These are phyloP conservation scores for Jatropha curcas DNA, from an alignment of 345 rosid species.

Conservation along the genomic window DNA sequence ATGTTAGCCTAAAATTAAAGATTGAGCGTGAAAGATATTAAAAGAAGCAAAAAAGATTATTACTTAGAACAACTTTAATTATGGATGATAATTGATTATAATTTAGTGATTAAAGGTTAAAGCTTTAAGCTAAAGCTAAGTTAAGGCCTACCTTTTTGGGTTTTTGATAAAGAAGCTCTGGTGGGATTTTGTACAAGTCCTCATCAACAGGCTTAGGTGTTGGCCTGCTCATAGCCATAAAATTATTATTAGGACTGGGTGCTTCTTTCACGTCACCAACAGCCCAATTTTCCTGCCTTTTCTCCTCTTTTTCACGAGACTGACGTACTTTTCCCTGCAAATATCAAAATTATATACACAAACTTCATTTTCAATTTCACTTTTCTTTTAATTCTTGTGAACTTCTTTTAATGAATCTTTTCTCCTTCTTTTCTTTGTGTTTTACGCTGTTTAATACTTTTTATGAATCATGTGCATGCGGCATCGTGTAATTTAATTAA, in stretches of 20 bases:
- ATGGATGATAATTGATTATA: not conserved
- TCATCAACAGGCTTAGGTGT: constrained; percentile 82
- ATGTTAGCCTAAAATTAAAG: not conserved
- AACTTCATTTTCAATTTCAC: not conserved
- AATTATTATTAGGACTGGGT: constrained; percentile 17
- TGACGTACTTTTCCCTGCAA: constrained; percentile 44
- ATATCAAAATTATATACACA: not conserved
- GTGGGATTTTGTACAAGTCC: constrained; percentile 85
- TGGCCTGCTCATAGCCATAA: constrained; percentile 25
- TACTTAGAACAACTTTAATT: not conserved
- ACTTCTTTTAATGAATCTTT: constrained; percentile 22
- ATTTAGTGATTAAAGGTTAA: not conserved
- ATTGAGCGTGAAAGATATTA: not conserved
- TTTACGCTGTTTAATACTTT: not conserved
- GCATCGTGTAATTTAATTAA: too few relatives aligned
- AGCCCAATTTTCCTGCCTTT: constrained; percentile 36
- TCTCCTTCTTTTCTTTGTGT: not conserved
- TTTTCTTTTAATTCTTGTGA: not conserved
- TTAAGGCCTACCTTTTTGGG: constrained; percentile 48
- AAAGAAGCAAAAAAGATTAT: not conserved
- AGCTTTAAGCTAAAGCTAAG: not conserved
- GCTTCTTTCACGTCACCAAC: constrained; percentile 29
- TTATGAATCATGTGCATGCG: not conserved
- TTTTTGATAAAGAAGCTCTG: constrained; percentile 61
- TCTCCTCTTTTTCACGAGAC: constrained; percentile 25